Conservation (phyloP, 345 rosid genomes). For the Gossypium rotundifolium region DNA sequence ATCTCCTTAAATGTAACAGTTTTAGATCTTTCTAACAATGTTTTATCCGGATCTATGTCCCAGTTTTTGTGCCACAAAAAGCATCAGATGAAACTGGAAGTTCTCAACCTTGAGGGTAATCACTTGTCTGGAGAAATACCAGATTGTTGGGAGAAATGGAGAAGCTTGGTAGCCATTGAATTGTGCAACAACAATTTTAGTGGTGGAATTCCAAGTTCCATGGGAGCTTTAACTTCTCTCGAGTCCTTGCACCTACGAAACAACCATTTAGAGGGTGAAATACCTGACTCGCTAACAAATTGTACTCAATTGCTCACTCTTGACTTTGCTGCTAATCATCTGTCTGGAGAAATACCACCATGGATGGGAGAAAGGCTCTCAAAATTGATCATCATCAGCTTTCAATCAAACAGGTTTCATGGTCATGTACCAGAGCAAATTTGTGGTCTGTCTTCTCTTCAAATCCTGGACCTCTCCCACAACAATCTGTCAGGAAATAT, state of each 20-base stretch:
- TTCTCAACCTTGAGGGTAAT: constrained; percentile 14
- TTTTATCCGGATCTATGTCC: constrained; percentile 15
- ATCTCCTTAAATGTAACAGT: constrained; percentile 5
- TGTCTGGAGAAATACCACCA: not conserved
- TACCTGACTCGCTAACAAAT: constrained; percentile 12
- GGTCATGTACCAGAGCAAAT: constrained; percentile 11
- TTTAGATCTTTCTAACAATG: constrained; percentile 21
- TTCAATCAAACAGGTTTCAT: constrained; percentile 3
- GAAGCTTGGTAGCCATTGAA: not conserved
- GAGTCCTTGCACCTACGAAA: constrained; percentile 10
- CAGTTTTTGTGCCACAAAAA: constrained; percentile 2
- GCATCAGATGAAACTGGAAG: not conserved
- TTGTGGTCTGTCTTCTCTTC: constrained; percentile 9
- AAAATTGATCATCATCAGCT: not conserved
- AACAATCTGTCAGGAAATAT: constrained; percentile 7
- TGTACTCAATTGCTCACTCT: not conserved
- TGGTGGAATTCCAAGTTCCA: constrained; percentile 15
- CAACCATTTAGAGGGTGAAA: constrained; percentile 7
- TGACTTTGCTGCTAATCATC: constrained; percentile 1
- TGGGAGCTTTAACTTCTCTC: not conserved
- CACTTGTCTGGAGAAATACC: constrained; percentile 9
- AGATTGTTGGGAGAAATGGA: not conserved
- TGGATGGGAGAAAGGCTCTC: constrained; percentile 15
- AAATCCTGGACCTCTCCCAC: constrained; percentile 18
- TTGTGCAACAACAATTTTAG: constrained; percentile 14